These are phyloP conservation scores for Panicum virgatum DNA, from an alignment of 202 grass and related monocot genomes.

Conservation along the genomic window DNA sequence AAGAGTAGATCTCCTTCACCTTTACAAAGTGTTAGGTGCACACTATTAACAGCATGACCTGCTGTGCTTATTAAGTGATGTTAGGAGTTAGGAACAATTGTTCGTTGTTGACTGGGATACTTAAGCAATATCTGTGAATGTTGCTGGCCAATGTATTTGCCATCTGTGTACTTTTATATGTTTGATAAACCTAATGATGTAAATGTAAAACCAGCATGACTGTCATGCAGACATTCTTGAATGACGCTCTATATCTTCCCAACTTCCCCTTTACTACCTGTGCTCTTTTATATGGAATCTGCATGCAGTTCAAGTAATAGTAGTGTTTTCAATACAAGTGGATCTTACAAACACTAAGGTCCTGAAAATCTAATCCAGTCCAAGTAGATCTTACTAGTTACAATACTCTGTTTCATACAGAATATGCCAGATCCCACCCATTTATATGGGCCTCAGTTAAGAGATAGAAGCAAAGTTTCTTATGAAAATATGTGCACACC, in stretches of 20 bases:
- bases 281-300: not conserved
- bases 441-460: not conserved
- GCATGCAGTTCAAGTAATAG: not conserved
- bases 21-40: conserved; percentile 31
- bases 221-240: not conserved
- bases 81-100: conserved; percentile 42
- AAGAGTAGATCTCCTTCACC: conserved; percentile 22
- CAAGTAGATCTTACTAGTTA: conserved; percentile 9
- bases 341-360: not conserved
- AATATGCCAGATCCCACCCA: not conserved
- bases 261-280: not conserved
- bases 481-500: not conserved
- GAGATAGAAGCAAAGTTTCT: not conserved
- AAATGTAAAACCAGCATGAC: not conserved
- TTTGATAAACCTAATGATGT: not conserved
- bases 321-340: not conserved
- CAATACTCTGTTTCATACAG: not conserved
- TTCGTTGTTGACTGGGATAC: conserved; percentile 13
- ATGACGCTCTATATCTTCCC: not conserved
- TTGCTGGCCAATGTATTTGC: not conserved
- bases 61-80: conserved; percentile 18
- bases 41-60: not conserved
- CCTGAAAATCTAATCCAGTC: not conserved
- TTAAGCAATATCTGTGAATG: not conserved
- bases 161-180: not conserved